Percentiles rank a stretch among this genome's conserved stretches.
These are phyloP conservation scores for Macrolepiota albuminosa DNA, from an alignment of 768 basidiomycete species.

Conservation along the genomic window DNA sequence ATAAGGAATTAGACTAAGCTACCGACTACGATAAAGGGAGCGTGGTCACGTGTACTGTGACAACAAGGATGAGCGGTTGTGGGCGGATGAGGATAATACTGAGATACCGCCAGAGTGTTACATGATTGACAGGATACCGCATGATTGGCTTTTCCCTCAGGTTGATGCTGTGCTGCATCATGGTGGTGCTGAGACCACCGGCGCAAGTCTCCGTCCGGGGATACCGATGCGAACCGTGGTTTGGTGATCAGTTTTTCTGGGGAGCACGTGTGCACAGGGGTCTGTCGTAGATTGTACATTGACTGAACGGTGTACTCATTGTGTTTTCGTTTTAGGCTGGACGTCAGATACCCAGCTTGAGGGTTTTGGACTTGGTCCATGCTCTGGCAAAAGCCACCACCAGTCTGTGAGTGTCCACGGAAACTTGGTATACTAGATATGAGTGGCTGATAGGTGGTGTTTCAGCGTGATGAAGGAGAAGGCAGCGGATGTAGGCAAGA, in stretches of 20 bases:
- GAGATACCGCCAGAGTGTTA: conserved; percentile 50
- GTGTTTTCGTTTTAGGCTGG: conserved; percentile 35
- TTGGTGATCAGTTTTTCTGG: conserved; percentile 68
- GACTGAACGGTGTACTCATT: background rate
- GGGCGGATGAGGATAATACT: conserved; percentile 29
- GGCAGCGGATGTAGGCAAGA: conserved; percentile 38
- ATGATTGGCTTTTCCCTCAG: conserved; percentile 60
- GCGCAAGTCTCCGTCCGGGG: conserved; percentile 59
- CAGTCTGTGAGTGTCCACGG: conserved; percentile 32
- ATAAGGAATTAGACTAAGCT: no score
- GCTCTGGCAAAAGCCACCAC: conserved; percentile 54
- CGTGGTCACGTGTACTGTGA: no score
- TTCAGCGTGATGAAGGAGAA: conserved; percentile 56
- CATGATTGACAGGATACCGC: conserved; percentile 59
- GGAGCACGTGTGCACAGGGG: conserved; percentile 58
- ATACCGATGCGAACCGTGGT: conserved; percentile 68
- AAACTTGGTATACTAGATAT: background rate
- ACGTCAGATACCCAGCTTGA: conserved; percentile 42
- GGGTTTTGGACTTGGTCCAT: conserved; percentile 42
- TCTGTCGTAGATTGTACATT: conserved; percentile 22
- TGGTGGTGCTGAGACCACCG: conserved; percentile 69
- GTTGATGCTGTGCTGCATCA: conserved; percentile 64
- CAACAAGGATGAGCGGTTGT: no score
- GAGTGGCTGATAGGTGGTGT: background rate
- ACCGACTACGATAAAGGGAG: no score